phyloP scores from a whole-genome alignment of 2,329 filamentous ascomycete genomes.

The Sphaerulina populicola region DNA sequence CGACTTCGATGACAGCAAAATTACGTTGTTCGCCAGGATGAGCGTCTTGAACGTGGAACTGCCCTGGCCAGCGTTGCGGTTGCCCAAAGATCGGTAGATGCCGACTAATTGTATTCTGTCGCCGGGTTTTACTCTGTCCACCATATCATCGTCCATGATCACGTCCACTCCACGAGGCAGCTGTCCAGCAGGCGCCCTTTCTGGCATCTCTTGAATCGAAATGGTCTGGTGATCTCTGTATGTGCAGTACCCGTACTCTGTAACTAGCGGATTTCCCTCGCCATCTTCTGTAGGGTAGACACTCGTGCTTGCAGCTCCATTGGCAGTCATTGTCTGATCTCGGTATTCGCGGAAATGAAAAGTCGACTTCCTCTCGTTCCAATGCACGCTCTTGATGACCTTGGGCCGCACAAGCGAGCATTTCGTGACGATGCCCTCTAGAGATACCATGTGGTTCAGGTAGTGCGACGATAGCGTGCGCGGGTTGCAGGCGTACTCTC shows the following conservation, averaged over 20 bases:
- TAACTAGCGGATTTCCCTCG: constrained; percentile 82
- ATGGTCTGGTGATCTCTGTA: constrained; percentile 97
- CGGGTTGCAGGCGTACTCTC: constrained; percentile 88
- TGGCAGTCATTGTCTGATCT: constrained; percentile 93
- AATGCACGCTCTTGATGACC: constrained; percentile 96
- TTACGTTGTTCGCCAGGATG: constrained; percentile 88
- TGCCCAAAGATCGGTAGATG: constrained; percentile 87
- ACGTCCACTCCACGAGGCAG: constrained; percentile 92
- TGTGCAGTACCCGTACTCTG: constrained; percentile 91
- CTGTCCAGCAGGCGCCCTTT: constrained; percentile 89
- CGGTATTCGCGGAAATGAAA: constrained; percentile 87
- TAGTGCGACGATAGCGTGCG: constrained; percentile 81
- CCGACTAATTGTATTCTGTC: constrained; percentile 96
- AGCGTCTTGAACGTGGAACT: constrained; percentile 93
- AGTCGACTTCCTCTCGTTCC: constrained; percentile 75
- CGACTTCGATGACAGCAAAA: constrained; percentile 89
- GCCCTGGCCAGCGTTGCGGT: constrained; percentile 80
- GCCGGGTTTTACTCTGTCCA: constrained; percentile 89
- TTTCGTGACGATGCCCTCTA: constrained; percentile 95
- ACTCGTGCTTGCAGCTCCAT: constrained; percentile 76
- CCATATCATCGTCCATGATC: constrained; percentile 90
- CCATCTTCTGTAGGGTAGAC: constrained; percentile 93
- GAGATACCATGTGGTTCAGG: constrained; percentile 91
- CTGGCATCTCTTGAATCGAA: constrained; percentile 98
- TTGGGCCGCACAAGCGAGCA: constrained; percentile 93